Evolutionary conservation across 495 filamentous ascomycete genomes (phyloP), one percentile per base, ranked within the genome.

Genomic region (Neurospora sp.): DNA sequence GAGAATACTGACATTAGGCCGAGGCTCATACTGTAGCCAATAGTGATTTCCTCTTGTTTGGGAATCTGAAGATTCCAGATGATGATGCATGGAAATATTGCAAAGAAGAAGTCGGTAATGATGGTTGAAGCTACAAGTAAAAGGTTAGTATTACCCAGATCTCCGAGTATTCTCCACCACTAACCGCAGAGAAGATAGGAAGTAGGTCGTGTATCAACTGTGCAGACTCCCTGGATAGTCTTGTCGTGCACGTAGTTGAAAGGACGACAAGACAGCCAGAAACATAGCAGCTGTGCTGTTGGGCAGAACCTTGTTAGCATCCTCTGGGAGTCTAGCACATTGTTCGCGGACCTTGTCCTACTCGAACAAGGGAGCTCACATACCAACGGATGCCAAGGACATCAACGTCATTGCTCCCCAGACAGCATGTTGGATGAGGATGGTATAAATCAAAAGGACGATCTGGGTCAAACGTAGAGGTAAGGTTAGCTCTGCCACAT

Each of bases 61-160:
- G 80, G 78, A 75, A 88, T 85, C 42, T 88, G 81, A 28, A 87
- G 78, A 3, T 83, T 82, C 84, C 84, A 86, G 9, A 87, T 79
- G 13, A 88, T 78, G 17, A 85, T 73, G 74, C 86, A 84, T 1
- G 86, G 86, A 59, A 84, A 84, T 39, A 75, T 76, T 42, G 81
- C 82, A 38, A 81, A 83, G 79, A 87, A 81, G 72, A 87, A 82
- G 77, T 87, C 85, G 70, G 82, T 82, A 1, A 84, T 38, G 66
- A 78, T 74, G 38, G 73, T 73, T 19, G 74, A 76, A 17, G 73
- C 75, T 72, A 70, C 40, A 36, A 34, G 31, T 34, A 34, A 37
- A 62, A 70, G 28, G 24, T 43, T 34, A 74, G 34, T 39, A 8
- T 72, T 21, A 36, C 5, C n/a, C 36, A 5, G 2, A 62, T 62